Evolutionary conservation across 1,284 basidiomycete genomes (phyloP).

Genomic region (Peniophora sp.): DNA sequence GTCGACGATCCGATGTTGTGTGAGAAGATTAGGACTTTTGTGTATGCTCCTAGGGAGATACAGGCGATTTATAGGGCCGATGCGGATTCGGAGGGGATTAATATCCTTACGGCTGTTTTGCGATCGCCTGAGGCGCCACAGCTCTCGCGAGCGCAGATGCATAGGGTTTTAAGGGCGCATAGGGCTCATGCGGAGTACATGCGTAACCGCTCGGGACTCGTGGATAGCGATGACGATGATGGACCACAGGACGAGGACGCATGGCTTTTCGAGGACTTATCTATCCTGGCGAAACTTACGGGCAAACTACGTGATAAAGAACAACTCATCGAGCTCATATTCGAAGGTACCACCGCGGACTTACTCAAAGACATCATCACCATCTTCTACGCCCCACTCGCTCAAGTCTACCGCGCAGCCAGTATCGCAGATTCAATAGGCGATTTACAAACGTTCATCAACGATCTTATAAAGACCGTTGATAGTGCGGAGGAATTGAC

Average conservation of each 20-base stretch:
- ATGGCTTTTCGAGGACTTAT: conserved; percentile 90
- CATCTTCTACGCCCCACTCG: conserved; percentile 97
- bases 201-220: conserved; percentile 49
- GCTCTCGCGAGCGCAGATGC: conserved; percentile 69
- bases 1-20: conserved; percentile 84
- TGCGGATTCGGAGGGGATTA: conserved; percentile 74
- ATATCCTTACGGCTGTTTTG: conserved; percentile 79
- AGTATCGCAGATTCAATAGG: conserved; percentile 92
- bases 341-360: conserved; percentile 94
- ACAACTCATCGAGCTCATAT: conserved; percentile 88
- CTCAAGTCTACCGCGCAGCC: conserved; percentile 96
- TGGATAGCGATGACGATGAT: conserved; percentile 87
- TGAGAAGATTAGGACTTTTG: conserved; percentile 82
- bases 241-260: conserved; percentile 89
- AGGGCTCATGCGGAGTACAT: conserved; percentile 73
- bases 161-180: conserved; percentile 69
- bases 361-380: conserved; percentile 98
- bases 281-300: conserved; percentile 72
- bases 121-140: conserved; percentile 74
- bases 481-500: conserved; percentile 84
- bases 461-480: conserved; percentile 92
- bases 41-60: conserved; percentile 82
- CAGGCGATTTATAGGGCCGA: conserved; percentile 78
- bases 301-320: conserved; percentile 83
- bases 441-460: conserved; percentile 92